phyloP scores from a whole-genome alignment of 2,329 filamentous ascomycete genomes.

The Fusarium circinatum region DNA sequence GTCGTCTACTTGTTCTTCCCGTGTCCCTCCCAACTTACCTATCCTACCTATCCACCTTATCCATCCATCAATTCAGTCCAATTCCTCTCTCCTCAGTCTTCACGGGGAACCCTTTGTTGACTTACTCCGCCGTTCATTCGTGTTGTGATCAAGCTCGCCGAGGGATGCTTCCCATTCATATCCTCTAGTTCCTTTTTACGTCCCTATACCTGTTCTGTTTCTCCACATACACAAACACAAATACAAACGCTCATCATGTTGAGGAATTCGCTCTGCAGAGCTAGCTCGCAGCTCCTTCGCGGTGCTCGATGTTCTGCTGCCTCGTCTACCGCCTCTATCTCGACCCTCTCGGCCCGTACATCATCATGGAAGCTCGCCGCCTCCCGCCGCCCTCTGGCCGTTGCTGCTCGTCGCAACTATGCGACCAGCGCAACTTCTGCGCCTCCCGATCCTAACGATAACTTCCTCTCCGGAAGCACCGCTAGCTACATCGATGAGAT shows the following conservation, averaged over 20 bases:
- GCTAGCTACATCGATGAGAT: conserved; percentile 99
- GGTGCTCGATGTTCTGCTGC: conserved; percentile 60
- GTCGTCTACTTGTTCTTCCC: conserved; percentile 28
- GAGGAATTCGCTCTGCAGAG: conserved; percentile 73
- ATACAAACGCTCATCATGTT: conserved; percentile 67
- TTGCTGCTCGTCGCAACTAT: conserved; percentile 63
- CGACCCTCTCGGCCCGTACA: conserved; percentile 52
- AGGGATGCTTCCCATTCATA: conserved; percentile 47
- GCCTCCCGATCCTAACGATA: conserved; percentile 85
- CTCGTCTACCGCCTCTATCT: conserved; percentile 55
- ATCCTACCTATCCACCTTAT: not conserved
- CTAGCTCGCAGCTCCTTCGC: conserved; percentile 71
- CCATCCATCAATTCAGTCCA: conserved; percentile 21
- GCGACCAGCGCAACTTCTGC: conserved; percentile 63
- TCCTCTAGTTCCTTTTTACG: conserved; percentile 31
- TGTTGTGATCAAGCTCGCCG: conserved; percentile 46
- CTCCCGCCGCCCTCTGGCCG: conserved; percentile 60
- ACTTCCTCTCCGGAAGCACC: conserved; percentile 94
- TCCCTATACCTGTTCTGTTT: conserved; percentile 27
- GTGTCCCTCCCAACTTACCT: conserved; percentile 18
- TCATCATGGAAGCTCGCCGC: conserved; percentile 58
- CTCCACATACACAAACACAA: conserved; percentile 28
- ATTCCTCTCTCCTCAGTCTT: conserved; percentile 36
- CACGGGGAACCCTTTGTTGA: conserved; percentile 46
- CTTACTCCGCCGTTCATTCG: conserved; percentile 62